Base-by-base conservation (phyloP, 768 basidiomycete genomes). In the Tephrocybe sp. region DNA sequence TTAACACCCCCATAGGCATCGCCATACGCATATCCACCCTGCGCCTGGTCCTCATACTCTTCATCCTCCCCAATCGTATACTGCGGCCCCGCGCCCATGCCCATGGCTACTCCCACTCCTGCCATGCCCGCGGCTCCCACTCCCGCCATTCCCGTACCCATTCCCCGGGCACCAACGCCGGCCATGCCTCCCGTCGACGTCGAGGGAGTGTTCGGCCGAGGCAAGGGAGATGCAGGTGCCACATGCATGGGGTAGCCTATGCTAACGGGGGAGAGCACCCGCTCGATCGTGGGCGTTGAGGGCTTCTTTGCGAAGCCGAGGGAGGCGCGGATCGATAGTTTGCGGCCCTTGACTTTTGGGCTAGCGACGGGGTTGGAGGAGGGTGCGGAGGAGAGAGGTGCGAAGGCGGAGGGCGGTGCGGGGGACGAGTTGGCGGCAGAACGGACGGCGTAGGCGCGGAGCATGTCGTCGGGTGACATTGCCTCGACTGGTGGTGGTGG, bases 401-500 rank as follows among this genome's bases (percentile, higher is more conserved):
- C n/a, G n/a, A n/a, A n/a, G n/a, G n/a, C n/a, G n/a, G n/a, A n/a
- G n/a, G n/a, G n/a, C 11, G 44, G 34, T 4, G 33, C 23, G 11
- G 37, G 11, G 12, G 45, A 12, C 25, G 42, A 17, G n/a, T n/a
- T 30, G 34, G 52, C 48, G 20, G 59, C 54, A 38, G 61, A 63
- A 4, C 69, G 64, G n/a, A 66, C 78, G 4, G 87, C 87, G 53
- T 88, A 90, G 1, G 85, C 85, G 32, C 85, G 81, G 39, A 90
- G 73, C 84, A 90, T 86, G 21, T 81, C 88, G 62, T 91, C 89
- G 3, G 88, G 88, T 50, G 72, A 71, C 69, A 76, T 78, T 21
- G 48, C 6, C 11, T 30, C 30, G 2, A 65, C 51, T 40, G 73
- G 56, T 2, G 54, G 55, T 41, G 51, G 18, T 69, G 68, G 14